A percentile compares a stretch with the other conserved stretches of the same genome.
phyloP scores from a whole-genome alignment of 2,329 filamentous ascomycete genomes.

The Fusarium sp. region DNA sequence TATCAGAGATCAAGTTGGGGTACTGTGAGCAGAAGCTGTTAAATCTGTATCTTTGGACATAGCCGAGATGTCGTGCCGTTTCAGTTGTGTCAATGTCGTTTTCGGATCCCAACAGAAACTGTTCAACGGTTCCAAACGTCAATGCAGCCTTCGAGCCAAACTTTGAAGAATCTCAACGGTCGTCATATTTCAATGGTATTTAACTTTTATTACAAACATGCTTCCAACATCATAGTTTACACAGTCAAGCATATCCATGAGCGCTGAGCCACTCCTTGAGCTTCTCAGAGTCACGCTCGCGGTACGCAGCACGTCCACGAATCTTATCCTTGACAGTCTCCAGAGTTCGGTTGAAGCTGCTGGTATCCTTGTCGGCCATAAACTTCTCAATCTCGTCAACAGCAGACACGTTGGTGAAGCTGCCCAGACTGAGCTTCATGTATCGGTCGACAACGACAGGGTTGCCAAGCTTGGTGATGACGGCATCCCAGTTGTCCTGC shows the following conservation, averaged over 20 bases:
- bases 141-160: background rate
- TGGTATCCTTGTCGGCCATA: slow-evolving; percentile 87
- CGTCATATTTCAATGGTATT: background rate
- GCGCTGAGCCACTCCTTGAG: slow-evolving; percentile 81
- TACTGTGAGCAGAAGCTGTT: background rate
- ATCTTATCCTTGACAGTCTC: slow-evolving; percentile 89
- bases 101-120: background rate
- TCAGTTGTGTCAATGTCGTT: background rate
- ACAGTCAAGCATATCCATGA: slow-evolving; percentile 57
- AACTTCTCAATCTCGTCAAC: slow-evolving; percentile 83
- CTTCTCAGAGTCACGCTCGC: slow-evolving; percentile 75
- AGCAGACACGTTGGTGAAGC: slow-evolving; percentile 76
- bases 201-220: slow-evolving; percentile 15
- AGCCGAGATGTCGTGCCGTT: fast-evolving
- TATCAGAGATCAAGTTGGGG: background rate
- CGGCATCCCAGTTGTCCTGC: slow-evolving; percentile 81
- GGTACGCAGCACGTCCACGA: slow-evolving; percentile 83
- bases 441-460: slow-evolving; percentile 91
- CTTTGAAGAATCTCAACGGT: background rate
- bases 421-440: slow-evolving; percentile 78
- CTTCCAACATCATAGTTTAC: slow-evolving; percentile 38
- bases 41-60: fast-evolving
- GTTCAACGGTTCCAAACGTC: background rate
- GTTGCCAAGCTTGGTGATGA: slow-evolving; percentile 79
- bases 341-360: slow-evolving; percentile 85